These are phyloP conservation scores for Globisporangium camurandrum DNA, from an alignment of 352 stramenopile genomes.

Conservation along the genomic window DNA sequence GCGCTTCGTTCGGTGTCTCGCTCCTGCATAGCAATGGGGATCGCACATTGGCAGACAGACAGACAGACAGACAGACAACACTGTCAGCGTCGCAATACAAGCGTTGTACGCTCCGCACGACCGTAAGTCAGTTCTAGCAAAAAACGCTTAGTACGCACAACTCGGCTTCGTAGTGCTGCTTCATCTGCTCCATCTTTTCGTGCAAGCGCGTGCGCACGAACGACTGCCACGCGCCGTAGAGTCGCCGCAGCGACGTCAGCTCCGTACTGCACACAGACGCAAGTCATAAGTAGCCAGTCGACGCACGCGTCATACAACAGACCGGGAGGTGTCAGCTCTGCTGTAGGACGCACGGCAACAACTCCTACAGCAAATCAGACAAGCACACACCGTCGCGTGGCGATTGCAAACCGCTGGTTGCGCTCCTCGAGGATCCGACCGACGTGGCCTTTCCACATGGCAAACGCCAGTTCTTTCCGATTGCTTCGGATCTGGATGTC, in stretches of 20 bases:
- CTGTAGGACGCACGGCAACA: too few relatives aligned
- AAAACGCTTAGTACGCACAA: slow-evolving; percentile 23
- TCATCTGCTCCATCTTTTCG: slow-evolving; percentile 45
- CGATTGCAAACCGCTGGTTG: slow-evolving; percentile 47
- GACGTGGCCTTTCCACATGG: slow-evolving; percentile 52
- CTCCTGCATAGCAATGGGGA: too few relatives aligned
- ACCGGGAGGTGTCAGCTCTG: too few relatives aligned
- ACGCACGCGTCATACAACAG: too few relatives aligned
- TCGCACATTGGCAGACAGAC: too few relatives aligned
- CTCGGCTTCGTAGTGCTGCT: slow-evolving; percentile 46
- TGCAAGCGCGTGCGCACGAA: slow-evolving; percentile 45
- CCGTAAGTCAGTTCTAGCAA: too few relatives aligned
- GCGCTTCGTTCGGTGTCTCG: slow-evolving; percentile 34
- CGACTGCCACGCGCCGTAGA: slow-evolving; percentile 42
- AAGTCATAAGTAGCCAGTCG: not conserved
- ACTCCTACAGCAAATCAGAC: not conserved
- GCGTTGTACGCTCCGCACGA: not conserved
- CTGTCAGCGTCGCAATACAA: not conserved
- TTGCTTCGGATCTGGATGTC: slow-evolving; percentile 43
- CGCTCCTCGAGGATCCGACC: slow-evolving; percentile 47
- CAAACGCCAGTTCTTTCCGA: slow-evolving; percentile 38
- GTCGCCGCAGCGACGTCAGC: slow-evolving; percentile 25
- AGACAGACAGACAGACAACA: not conserved
- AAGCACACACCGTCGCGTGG: slow-evolving; percentile 26
- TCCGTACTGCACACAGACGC: slow-evolving; percentile 32